These are phyloP conservation scores for Penicillium griseofulvum DNA, from an alignment of 2,329 filamentous ascomycete genomes.

Conservation along the genomic window DNA sequence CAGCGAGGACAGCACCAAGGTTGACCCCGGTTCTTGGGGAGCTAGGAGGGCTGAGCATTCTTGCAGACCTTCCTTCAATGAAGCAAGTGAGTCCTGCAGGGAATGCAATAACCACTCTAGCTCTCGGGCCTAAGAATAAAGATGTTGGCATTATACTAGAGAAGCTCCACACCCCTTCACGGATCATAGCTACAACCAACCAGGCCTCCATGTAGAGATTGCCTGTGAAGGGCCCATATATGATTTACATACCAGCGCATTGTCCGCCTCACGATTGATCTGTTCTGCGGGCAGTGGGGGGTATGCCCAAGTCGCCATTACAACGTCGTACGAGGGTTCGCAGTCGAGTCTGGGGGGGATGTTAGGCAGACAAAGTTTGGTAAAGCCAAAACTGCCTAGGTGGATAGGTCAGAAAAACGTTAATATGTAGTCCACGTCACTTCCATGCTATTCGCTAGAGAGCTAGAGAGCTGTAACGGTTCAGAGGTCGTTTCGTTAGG, in stretches of 20 bases:
- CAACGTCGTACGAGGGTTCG: not conserved
- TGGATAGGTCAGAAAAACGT: conserved; percentile 21
- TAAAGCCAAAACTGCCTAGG: conserved; percentile 7
- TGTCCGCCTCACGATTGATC: conserved; percentile 53
- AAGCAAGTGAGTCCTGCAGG: conserved; percentile 59
- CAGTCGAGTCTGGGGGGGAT: not conserved
- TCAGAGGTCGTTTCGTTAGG: conserved; percentile 16
- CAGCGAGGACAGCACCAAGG: conserved; percentile 81
- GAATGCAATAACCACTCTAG: conserved; percentile 63
- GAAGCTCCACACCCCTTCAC: conserved; percentile 8
- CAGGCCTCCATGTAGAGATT: not conserved
- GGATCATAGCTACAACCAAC: not conserved
- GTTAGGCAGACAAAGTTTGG: not conserved
- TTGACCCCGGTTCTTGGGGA: conserved; percentile 79
- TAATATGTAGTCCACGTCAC: conserved; percentile 24
- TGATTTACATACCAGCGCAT: conserved; percentile 47
- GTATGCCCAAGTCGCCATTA: conserved; percentile 62
- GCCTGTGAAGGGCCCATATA: conserved; percentile 2
- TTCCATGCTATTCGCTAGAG: not conserved
- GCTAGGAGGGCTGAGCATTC: conserved; percentile 86
- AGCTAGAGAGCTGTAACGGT: conserved; percentile 23
- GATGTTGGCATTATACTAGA: conserved; percentile 12
- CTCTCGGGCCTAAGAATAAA: conserved; percentile 50
- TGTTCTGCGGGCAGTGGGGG: conserved; percentile 54
- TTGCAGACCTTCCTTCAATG: conserved; percentile 69